Percentiles rank a stretch among this genome's conserved stretches.
Conservation (phyloP, 108 stramenopile species). For the Fragilaria crotonensis region DNA sequence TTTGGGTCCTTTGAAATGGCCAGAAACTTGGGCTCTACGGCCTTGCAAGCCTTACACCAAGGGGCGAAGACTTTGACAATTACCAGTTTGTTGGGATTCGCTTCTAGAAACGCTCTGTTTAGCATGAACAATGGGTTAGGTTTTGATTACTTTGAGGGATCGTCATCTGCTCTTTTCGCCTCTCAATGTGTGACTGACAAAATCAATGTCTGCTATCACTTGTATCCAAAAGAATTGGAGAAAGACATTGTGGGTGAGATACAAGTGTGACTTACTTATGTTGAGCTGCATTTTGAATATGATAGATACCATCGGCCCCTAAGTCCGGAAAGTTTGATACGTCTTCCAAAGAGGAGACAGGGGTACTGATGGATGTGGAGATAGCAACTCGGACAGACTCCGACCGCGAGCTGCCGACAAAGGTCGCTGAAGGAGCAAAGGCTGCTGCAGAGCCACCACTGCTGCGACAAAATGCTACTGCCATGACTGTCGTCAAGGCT, state of each 20-base stretch:
- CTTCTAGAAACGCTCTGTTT: constrained; percentile 24
- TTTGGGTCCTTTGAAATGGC: constrained; percentile 51
- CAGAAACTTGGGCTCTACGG: constrained; percentile 71
- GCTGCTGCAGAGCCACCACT: too few relatives aligned
- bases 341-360: too few relatives aligned
- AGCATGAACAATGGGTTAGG: background rate
- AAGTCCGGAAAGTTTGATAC: constrained; percentile 28
- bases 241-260: too few relatives aligned
- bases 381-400: too few relatives aligned
- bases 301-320: constrained; percentile 32
- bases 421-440: too few relatives aligned
- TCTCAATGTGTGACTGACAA: background rate
- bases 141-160: background rate
- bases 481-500: too few relatives aligned
- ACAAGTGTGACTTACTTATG: constrained; percentile 34
- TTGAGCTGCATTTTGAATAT: constrained; percentile 26
- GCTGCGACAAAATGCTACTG: too few relatives aligned
- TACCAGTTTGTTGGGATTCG: constrained; percentile 62
- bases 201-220: background rate
- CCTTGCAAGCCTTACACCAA: constrained; percentile 37
- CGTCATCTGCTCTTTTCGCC: background rate
- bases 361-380: too few relatives aligned
- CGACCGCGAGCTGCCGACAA: too few relatives aligned
- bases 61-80: constrained; percentile 85
- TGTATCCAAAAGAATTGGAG: background rate